These are phyloP conservation scores for Mariannaea sp. DNA, from an alignment of 2,329 filamentous ascomycete species.

Conservation along the genomic window DNA sequence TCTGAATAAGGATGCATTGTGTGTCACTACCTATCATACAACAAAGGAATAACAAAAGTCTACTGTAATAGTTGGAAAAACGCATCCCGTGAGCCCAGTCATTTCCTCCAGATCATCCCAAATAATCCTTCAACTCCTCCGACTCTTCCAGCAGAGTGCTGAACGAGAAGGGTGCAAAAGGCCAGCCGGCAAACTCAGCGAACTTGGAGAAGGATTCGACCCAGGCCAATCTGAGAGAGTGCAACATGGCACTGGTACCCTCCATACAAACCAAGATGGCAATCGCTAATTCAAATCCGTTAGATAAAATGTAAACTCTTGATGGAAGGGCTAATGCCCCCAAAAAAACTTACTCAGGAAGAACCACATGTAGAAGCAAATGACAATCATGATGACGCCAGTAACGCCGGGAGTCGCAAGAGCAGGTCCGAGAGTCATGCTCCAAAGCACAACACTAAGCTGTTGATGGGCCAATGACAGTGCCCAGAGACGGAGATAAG, in stretches of 20 bases:
- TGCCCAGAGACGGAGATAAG: constrained; percentile 97
- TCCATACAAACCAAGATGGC: constrained; percentile 89
- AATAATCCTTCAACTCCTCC: constrained; percentile 61
- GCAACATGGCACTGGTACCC: constrained; percentile 93
- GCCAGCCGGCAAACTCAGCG: constrained; percentile 86
- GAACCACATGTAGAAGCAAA: constrained; percentile 90
- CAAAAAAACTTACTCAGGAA: constrained; percentile 62
- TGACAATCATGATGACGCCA: constrained; percentile 80
- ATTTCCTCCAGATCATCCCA: constrained; percentile 46
- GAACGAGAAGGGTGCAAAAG: constrained; percentile 91
- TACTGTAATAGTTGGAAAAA: constrained; percentile 36
- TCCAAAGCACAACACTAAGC: constrained; percentile 93
- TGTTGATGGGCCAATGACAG: constrained; percentile 97
- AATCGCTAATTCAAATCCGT: constrained; percentile 44
- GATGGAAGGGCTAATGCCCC: no score
- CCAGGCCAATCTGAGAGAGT: constrained; percentile 90
- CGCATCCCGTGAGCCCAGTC: constrained; percentile 8
- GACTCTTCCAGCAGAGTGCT: constrained; percentile 84
- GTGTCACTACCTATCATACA: constrained; percentile 41
- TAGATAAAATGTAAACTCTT: constrained; percentile 23
- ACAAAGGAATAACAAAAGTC: constrained; percentile 35
- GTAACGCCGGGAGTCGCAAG: constrained; percentile 68
- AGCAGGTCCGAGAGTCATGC: constrained; percentile 86
- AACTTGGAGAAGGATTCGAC: constrained; percentile 98
- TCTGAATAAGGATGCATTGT: constrained; percentile 31